Conservation (phyloP, 352 stramenopile genomes). For the Phytophthora colocasiae region DNA sequence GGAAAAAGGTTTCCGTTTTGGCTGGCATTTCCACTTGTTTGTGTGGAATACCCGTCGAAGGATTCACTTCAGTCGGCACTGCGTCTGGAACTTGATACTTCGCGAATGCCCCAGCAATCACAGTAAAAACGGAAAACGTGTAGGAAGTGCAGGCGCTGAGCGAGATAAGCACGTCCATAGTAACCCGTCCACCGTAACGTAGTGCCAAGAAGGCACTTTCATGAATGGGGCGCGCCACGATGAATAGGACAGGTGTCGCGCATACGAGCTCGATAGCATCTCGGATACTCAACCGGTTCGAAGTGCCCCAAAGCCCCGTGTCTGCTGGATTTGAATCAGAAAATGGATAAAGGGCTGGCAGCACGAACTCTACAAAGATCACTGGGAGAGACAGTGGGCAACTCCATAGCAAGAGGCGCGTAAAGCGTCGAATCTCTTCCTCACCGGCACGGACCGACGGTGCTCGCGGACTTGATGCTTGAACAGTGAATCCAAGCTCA, state of each 20-base stretch:
- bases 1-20: conserved; percentile 73
- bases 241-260: conserved; percentile 71
- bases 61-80: conserved; percentile 12
- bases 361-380: conserved; percentile 62
- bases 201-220: conserved; percentile 69
- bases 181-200: conserved; percentile 67
- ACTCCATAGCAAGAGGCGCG: conserved; percentile 55
- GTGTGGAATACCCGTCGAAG: conserved; percentile 10
- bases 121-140: conserved; percentile 60
- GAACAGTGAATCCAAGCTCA: conserved; percentile 52
- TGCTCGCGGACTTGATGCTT: conserved; percentile 58
- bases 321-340: conserved; percentile 31
- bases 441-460: conserved; percentile 48
- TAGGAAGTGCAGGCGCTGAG: conserved; percentile 76
- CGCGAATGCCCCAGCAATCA: conserved; percentile 25
- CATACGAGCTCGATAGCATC: conserved; percentile 65
- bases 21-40: conserved; percentile 18
- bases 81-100: conserved; percentile 6
- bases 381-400: conserved; percentile 64
- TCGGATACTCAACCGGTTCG: conserved; percentile 47
- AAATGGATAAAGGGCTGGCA: conserved; percentile 41
- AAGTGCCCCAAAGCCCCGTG: conserved; percentile 35
- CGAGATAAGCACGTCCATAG: conserved; percentile 84
- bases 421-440: conserved; percentile 56
- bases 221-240: conserved; percentile 73